phyloP scores from a whole-genome alignment of 2,329 filamentous ascomycete genomes.

The Fusarium nisikadoi region DNA sequence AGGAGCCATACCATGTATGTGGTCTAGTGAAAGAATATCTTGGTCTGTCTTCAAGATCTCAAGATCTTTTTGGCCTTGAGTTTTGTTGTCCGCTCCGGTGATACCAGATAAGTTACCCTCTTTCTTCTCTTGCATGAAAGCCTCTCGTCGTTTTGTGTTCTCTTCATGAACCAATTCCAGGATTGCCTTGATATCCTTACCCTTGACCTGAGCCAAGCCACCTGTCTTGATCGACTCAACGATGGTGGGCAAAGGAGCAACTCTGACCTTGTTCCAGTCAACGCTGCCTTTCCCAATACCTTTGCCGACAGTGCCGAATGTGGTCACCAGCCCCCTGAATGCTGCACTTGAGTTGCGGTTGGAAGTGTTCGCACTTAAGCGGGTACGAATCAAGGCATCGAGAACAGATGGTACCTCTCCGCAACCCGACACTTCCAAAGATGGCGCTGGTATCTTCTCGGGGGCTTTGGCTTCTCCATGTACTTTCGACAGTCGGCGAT shows the following conservation, averaged over 20 bases:
- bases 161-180: constrained; percentile 42
- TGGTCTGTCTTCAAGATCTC: constrained; percentile 44
- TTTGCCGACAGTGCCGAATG: constrained; percentile 39
- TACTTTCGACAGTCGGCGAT: constrained; percentile 34
- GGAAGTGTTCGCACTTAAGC: constrained; percentile 43
- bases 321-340: constrained; percentile 40
- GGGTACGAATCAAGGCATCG: constrained; percentile 43
- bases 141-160: constrained; percentile 38
- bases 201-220: constrained; percentile 42
- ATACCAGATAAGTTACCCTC: constrained; percentile 23
- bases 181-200: constrained; percentile 43
- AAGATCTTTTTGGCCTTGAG: constrained; percentile 43
- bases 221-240: constrained; percentile 69
- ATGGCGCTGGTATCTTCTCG: constrained; percentile 43
- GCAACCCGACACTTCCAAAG: constrained; percentile 43
- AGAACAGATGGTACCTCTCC: constrained; percentile 44
- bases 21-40: constrained; percentile 41
- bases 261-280: constrained; percentile 43
- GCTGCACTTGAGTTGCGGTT: constrained; percentile 43
- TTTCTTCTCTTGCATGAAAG: constrained; percentile 40
- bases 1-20: constrained; percentile 44
- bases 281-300: constrained; percentile 44
- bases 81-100: constrained; percentile 36
- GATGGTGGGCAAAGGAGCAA: constrained; percentile 58
- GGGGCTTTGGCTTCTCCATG: constrained; percentile 42